A percentile compares a stretch with the other conserved stretches of the same genome.
Conservation (phyloP, 2,329 filamentous ascomycete species). For the Colletotrichum sublineola region DNA sequence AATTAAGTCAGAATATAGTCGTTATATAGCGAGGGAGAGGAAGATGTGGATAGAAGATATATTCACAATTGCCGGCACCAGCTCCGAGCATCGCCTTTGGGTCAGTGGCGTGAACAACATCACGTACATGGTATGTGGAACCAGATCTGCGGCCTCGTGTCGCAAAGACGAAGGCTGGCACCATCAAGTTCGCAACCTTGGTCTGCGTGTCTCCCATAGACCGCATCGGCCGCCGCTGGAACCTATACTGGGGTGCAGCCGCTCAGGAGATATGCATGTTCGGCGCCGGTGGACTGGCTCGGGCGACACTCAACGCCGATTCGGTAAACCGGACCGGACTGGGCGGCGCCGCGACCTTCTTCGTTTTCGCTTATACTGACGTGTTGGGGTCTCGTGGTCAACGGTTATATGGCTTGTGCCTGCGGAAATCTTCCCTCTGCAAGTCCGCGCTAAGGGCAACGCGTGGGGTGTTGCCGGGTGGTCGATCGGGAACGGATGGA, state of each 20-base stretch:
- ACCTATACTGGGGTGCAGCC: conserved; percentile 75
- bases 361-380: conserved; percentile 72
- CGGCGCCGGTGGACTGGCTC: conserved; percentile 72
- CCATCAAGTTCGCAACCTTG: conserved; percentile 66
- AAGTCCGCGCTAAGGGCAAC: conserved; percentile 80
- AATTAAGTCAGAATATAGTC: no score
- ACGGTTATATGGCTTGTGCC: conserved; percentile 74
- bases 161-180: neutral
- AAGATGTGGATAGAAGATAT: no score
- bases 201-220: conserved; percentile 79
- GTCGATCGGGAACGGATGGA: conserved; percentile 81
- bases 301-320: conserved; percentile 61
- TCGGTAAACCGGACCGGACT: conserved; percentile 61
- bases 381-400: conserved; percentile 62
- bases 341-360: conserved; percentile 75
- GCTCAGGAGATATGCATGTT: conserved; percentile 77
- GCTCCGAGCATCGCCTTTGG: conserved; percentile 72
- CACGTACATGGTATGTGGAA: conserved; percentile 58
- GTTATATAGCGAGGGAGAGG: no score
- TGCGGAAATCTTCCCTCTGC: conserved; percentile 80
- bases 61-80: conserved; percentile 75
- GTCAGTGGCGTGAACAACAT: conserved; percentile 69
- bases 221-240: conserved; percentile 76
- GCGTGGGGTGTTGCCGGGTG: conserved; percentile 83
- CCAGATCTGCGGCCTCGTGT: neutral